These are phyloP conservation scores for Gossypium mustelinum DNA, from an alignment of 345 rosid species.

Conservation along the genomic window DNA sequence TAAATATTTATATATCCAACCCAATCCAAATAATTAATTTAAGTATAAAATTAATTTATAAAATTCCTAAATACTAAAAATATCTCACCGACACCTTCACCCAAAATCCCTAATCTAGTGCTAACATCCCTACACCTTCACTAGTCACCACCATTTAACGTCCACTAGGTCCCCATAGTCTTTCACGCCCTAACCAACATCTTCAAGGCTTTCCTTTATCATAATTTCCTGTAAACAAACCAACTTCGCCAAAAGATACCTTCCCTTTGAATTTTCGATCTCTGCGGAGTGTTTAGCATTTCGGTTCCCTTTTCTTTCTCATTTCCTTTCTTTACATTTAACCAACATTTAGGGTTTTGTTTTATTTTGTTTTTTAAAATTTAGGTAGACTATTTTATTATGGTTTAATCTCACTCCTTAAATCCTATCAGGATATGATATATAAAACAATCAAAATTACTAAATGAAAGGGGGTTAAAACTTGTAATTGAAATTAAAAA, in stretches of 20 bases:
- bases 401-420: conserved; percentile 32
- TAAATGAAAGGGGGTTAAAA: not conserved
- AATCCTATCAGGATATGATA: conserved; percentile 27
- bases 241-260: not conserved
- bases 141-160: no score
- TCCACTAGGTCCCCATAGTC: no score
- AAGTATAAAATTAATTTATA: no score
- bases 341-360: not conserved
- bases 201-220: not conserved
- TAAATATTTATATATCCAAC: no score
- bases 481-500: not conserved
- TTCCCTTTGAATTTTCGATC: conserved; percentile 6
- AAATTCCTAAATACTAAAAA: no score
- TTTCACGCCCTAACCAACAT: no score
- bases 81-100: no score
- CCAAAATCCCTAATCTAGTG: no score
- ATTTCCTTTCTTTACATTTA: not conserved
- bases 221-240: not conserved
- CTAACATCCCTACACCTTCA: no score
- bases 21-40: no score
- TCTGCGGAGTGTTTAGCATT: not conserved
- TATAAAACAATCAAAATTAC: not conserved
- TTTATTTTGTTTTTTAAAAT: not conserved
- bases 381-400: not conserved
- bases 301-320: not conserved